Evolutionary conservation across 2,329 filamentous ascomycete genomes (phyloP).

Genomic region (Chaetomiaceae sp.): DNA sequence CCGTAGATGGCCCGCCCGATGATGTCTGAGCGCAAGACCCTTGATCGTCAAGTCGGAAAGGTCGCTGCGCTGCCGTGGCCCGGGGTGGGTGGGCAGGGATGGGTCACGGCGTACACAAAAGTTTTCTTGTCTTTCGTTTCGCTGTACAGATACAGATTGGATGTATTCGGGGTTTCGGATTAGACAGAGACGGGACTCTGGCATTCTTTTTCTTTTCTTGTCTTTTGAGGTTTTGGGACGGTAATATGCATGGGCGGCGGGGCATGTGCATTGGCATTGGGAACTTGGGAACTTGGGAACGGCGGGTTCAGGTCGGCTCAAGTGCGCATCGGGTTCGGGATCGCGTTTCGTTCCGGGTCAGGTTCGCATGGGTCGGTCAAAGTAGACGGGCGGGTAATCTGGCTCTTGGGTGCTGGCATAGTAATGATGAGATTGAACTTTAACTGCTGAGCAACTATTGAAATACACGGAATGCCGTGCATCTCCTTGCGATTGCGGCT

Average conservation of each 20-base stretch:
- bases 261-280: conserved; percentile 10
- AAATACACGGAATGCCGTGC: not conserved
- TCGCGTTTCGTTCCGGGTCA: too few species aligned
- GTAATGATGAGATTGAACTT: conserved; percentile 1
- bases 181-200: too few species aligned
- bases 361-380: not conserved
- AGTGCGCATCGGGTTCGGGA: too few species aligned
- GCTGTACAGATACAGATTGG: conserved; percentile 9
- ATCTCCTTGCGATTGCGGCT: too few species aligned
- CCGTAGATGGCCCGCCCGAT: not conserved
- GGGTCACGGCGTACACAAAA: conserved; percentile 9
- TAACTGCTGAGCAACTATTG: too few species aligned
- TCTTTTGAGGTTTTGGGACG: too few species aligned
- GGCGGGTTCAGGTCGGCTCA: too few species aligned
- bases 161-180: not conserved
- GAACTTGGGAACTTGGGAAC: too few species aligned
- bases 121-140: not conserved
- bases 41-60: too few species aligned
- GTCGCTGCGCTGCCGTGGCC: conserved; percentile 4
- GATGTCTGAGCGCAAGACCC: not conserved
- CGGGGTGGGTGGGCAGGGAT: conserved; percentile 5
- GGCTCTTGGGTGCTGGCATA: not conserved
- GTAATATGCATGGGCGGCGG: conserved; percentile 7
- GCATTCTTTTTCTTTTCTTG: not conserved
- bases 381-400: not conserved